These are phyloP conservation scores for Paraphaeosphaeria sporulosa DNA, from an alignment of 2,329 filamentous ascomycete genomes.

Conservation along the genomic window DNA sequence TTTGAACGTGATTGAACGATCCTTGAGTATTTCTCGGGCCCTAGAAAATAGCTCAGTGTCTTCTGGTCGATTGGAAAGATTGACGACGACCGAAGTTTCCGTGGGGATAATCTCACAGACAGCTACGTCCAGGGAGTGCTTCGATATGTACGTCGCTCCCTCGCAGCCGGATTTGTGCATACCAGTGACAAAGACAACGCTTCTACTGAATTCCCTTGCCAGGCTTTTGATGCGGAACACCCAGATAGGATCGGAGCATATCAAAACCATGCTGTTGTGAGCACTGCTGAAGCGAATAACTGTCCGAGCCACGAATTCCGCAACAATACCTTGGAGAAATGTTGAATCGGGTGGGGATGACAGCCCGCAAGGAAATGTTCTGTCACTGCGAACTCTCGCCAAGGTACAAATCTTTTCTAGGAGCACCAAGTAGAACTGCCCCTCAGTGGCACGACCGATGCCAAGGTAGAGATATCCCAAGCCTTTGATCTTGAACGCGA, in stretches of 20 bases:
- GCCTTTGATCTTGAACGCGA: constrained; percentile 8
- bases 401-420: not conserved
- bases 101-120: constrained; percentile 14
- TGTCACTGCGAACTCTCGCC: not conserved
- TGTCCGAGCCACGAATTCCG: constrained; percentile 14
- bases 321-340: constrained; percentile 6
- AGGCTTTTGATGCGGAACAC: constrained; percentile 13
- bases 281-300: not conserved
- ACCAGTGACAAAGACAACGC: constrained; percentile 18
- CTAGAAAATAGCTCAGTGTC: constrained; percentile 18
- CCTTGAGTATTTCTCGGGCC: not conserved
- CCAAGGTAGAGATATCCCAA: constrained; percentile 1
- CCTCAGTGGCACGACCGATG: not conserved
- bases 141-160: constrained; percentile 12
- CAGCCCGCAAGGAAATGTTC: not conserved
- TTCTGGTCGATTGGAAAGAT: constrained; percentile 13
- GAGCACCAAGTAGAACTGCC: not conserved
- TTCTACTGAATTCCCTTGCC: constrained; percentile 6
- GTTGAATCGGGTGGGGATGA: not conserved
- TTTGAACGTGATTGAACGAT: constrained; percentile 3
- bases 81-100: constrained; percentile 12
- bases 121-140: constrained; percentile 9
- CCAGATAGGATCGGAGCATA: constrained; percentile 15
- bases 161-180: not conserved
- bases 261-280: constrained; percentile 8